Base-by-base conservation (phyloP, 352 stramenopile genomes). In the Aphanomyces stellatus region DNA sequence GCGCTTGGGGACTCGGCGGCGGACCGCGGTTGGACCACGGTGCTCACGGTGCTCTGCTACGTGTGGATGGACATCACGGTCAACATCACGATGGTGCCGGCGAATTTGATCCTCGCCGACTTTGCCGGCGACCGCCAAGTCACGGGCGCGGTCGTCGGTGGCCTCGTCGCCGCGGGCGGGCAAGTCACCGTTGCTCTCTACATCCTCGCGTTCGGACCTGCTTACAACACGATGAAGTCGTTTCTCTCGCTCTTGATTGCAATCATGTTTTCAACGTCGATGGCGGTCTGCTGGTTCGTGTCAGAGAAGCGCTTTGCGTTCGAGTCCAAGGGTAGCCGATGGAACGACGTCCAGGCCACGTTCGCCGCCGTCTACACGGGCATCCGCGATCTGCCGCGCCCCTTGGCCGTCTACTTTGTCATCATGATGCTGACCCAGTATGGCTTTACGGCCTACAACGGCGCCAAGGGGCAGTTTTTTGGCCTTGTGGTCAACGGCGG, bases 391-490 rank as follows among this genome's bases (percentile, higher is more conserved):
- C 69, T 88, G 3, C 79, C 79, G 41, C 51, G 57, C 8, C 60
- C 71, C 0, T 57, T 89, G 10, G 62, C 68, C 13, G 63, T 84
- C n/a, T 91, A 85, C 62, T 83, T 77, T 55, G 24, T 85, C 8
- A 76, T 88, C 28, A 67, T 87, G 30, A 78, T 88, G 43, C 81
- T 69, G 41, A 66, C 87, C 25, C 70, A 83, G 66, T 88, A 78
- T 66, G 78, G 80, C 10, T 85, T 80, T 56, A 86, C 78, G 7
- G 78, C 78, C 4, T 88, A 88, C 66, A 85, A 82, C 37, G 78
- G 78, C 51, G 85, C 78, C 65, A 88, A 87, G 55, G 78, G 78
- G 0, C 80, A 88, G 53, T 87, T 87, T 57, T 88, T 87, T 37
- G 78, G 78, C 3, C 76, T 86, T 31, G 77, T 83, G 40, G 80